Conservation (phyloP, 768 basidiomycete species). For the Boletus tomentosulus region DNA sequence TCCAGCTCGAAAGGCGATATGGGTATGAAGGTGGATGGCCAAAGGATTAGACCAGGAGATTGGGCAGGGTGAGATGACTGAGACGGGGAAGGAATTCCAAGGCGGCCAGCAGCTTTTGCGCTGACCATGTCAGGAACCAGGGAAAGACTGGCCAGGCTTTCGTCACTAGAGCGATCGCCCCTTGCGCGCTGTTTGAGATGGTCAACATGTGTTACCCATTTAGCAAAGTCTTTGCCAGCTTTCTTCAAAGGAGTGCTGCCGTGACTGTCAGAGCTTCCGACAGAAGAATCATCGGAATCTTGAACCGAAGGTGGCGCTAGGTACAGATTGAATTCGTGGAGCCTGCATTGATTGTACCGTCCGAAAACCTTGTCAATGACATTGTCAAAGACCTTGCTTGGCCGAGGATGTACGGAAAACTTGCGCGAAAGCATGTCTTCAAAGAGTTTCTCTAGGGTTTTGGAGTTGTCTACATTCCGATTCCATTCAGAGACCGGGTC, state of each 20-base stretch:
- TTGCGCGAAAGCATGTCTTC: constrained; percentile 52
- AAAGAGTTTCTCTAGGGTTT: constrained; percentile 55
- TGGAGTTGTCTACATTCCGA: constrained; percentile 35
- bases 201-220: constrained; percentile 36
- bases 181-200: constrained; percentile 21
- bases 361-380: constrained; percentile 51
- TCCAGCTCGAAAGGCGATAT: constrained; percentile 58
- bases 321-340: constrained; percentile 49
- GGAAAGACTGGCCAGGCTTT: constrained; percentile 18
- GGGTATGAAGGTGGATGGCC: constrained; percentile 56
- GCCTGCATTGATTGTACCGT: constrained; percentile 38
- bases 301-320: constrained; percentile 44
- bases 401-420: constrained; percentile 50
- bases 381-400: constrained; percentile 46
- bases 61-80: constrained; percentile 37
- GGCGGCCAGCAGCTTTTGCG: constrained; percentile 36
- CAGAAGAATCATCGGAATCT: constrained; percentile 17
- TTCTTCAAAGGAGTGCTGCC: constrained; percentile 22
- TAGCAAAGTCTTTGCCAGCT: constrained; percentile 31
- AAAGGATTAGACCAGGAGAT: constrained; percentile 60
- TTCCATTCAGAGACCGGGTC: constrained; percentile 38
- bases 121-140: constrained; percentile 28
- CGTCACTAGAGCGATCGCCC: constrained; percentile 26
- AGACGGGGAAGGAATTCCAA: constrained; percentile 29
- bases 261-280: constrained; percentile 26